Conservation (phyloP, 2,329 filamentous ascomycete genomes). For the Ophiostoma sp. region DNA sequence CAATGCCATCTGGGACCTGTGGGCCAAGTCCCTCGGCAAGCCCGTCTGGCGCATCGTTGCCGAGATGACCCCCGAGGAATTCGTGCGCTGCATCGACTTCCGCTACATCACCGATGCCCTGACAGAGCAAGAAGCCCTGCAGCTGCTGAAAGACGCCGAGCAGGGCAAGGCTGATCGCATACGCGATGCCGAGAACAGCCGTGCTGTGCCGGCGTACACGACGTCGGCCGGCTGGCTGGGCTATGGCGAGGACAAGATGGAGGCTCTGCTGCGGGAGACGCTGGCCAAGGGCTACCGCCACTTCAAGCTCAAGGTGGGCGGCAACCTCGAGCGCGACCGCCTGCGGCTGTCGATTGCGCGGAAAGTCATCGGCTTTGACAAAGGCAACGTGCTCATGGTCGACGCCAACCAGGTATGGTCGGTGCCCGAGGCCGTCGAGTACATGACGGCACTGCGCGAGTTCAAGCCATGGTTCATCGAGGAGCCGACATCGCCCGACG, state of each 20-base stretch:
- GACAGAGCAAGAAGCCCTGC: conserved; percentile 75
- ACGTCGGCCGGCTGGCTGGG: conserved; percentile 90
- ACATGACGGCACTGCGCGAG: conserved; percentile 75
- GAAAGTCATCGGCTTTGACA: conserved; percentile 48
- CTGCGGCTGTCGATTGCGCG: conserved; percentile 66
- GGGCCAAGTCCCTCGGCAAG: conserved; percentile 80
- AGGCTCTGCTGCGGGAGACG: conserved; percentile 65
- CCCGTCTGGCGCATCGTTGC: conserved; percentile 87
- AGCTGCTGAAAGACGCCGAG: conserved; percentile 61
- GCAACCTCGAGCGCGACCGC: conserved; percentile 64
- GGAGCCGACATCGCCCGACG: conserved; percentile 85
- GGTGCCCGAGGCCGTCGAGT: conserved; percentile 79
- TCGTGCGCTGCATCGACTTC: conserved; percentile 87
- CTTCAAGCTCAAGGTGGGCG: conserved; percentile 89
- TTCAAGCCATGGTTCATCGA: conserved; percentile 94
- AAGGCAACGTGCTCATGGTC: conserved; percentile 81
- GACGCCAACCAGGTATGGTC: conserved; percentile 93
- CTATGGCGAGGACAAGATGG: conserved; percentile 84
- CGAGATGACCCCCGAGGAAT: conserved; percentile 83
- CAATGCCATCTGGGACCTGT: conserved; percentile 93
- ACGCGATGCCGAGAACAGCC: conserved; percentile 64
- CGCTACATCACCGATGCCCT: conserved; percentile 92
- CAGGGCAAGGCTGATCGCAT: conserved; percentile 64
- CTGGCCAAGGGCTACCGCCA: conserved; percentile 70
- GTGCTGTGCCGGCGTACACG: conserved; percentile 83